Conservation (phyloP, 345 rosid species). For the Eucalyptus leucophloia region DNA sequence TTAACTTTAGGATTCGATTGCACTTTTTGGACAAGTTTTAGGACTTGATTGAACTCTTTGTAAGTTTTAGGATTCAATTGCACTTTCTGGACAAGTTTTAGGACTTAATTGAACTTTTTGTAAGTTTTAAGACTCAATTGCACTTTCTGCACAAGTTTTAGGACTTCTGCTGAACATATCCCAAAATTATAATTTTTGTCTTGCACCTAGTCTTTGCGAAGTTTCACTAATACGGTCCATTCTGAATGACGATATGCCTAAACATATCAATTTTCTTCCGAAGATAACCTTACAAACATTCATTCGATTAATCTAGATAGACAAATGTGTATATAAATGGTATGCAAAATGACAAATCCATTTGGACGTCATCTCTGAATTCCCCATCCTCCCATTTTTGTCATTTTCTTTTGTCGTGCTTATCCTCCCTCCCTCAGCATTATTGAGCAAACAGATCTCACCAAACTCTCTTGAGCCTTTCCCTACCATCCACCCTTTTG, state of each 20-base stretch:
- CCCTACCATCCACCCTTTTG: background rate
- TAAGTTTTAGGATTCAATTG: no score
- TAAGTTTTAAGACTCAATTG: no score
- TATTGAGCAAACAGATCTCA: background rate
- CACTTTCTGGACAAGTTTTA: no score
- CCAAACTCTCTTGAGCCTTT: constrained; percentile 2
- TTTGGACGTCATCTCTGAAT: background rate
- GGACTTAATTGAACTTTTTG: no score
- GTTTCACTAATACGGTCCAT: background rate
- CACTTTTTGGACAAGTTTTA: no score
- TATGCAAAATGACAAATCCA: background rate
- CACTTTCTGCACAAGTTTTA: no score
- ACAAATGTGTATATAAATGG: background rate
- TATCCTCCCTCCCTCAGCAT: background rate
- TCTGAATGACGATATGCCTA: background rate
- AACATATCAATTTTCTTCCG: background rate
- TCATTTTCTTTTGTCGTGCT: background rate
- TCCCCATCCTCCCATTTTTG: background rate
- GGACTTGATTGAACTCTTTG: no score
- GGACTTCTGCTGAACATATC: no score
- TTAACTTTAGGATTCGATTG: no score
- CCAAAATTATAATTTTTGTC: background rate
- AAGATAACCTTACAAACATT: background rate
- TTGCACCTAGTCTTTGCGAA: background rate
- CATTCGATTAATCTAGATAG: background rate